These are phyloP conservation scores for Exophiala sp. DNA, from an alignment of 2,329 filamentous ascomycete genomes.

Conservation along the genomic window DNA sequence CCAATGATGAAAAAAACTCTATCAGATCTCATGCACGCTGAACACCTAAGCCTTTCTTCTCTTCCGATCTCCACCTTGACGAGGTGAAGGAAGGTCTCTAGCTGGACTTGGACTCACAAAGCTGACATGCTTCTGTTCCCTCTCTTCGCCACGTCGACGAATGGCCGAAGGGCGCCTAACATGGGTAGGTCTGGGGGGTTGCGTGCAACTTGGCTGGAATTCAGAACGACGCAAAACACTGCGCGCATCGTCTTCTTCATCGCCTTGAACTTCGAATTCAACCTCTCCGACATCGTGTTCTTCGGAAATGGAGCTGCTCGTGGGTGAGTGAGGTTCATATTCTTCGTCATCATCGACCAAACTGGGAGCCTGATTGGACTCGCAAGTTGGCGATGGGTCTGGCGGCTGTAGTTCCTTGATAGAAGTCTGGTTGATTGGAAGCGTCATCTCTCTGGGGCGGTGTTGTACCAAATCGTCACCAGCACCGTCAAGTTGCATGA, in stretches of 20 bases:
- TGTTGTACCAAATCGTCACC: constrained; percentile 8
- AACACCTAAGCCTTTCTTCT: constrained; percentile 13
- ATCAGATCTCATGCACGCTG: constrained; percentile 1
- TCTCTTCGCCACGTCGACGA: constrained; percentile 30
- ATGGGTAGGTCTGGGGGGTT: constrained; percentile 34
- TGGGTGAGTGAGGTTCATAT: constrained; percentile 60
- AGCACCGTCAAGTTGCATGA: constrained; percentile 8
- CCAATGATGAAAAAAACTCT: constrained; percentile 9
- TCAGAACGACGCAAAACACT: constrained; percentile 27
- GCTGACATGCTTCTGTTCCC: constrained; percentile 36
- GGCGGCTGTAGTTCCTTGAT: constrained; percentile 14
- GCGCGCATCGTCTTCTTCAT: constrained; percentile 36
- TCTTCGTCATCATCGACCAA: constrained; percentile 76
- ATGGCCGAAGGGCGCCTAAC: constrained; percentile 32
- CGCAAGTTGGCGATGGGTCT: constrained; percentile 39
- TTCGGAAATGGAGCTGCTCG: constrained; percentile 49
- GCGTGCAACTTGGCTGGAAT: constrained; percentile 35
- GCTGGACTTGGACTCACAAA: constrained; percentile 36
- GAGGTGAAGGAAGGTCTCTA: constrained; percentile 13
- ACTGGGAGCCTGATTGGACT: constrained; percentile 71
- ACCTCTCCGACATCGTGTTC: constrained; percentile 51
- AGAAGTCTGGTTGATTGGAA: constrained; percentile 11
- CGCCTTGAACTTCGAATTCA: constrained; percentile 43
- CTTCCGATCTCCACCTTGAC: constrained; percentile 16
- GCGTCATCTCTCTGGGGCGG: constrained; percentile 16